phyloP scores from a whole-genome alignment of 345 rosid species.

The Atalantia buxifolia region DNA sequence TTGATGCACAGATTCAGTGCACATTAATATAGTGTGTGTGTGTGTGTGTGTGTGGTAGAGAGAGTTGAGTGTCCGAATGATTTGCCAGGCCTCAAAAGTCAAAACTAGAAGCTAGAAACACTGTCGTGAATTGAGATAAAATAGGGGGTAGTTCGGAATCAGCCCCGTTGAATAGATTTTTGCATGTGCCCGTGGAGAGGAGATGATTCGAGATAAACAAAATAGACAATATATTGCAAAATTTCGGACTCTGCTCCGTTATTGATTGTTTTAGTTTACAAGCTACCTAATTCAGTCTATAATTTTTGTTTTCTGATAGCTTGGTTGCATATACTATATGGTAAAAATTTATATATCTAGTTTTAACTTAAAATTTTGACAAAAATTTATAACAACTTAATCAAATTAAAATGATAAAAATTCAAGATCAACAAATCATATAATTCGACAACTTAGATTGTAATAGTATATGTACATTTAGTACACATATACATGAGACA shows the following conservation, averaged over 20 bases:
- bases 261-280: neutral
- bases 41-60: neutral
- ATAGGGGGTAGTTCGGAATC: neutral
- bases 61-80: neutral
- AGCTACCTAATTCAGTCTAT: neutral
- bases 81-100: neutral
- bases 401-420: too few species aligned
- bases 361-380: too few species aligned
- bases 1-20: neutral
- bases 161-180: neutral
- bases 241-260: neutral
- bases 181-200: neutral
- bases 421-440: too few species aligned
- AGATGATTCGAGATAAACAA: neutral
- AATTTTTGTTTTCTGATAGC: neutral
- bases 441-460: too few species aligned
- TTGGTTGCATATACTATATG: too few species aligned
- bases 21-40: neutral
- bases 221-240: neutral
- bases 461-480: too few species aligned
- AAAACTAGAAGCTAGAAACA: neutral
- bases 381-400: too few species aligned
- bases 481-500: too few species aligned
- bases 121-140: neutral
- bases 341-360: too few species aligned